Conservation (phyloP, 179 eudicot genomes). For the Beta macrorhiza region DNA sequence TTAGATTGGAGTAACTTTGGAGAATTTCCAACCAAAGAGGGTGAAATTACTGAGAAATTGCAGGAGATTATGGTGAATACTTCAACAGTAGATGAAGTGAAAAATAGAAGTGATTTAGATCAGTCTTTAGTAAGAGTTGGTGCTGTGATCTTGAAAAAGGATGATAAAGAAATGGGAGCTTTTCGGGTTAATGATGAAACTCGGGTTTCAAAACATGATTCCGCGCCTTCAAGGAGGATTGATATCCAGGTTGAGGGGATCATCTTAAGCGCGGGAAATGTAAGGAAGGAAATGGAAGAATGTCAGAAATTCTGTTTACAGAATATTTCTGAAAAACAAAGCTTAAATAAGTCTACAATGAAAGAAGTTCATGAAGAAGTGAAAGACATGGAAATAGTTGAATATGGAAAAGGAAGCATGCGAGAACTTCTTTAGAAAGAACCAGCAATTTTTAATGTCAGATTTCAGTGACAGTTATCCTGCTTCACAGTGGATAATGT, state of each 20-base stretch:
- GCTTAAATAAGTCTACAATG: not conserved
- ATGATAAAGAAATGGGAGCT: not conserved
- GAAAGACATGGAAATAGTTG: slow-evolving; percentile 3
- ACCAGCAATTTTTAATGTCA: not conserved
- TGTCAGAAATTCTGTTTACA: slow-evolving; percentile 10
- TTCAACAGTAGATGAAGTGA: not conserved
- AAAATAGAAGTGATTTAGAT: not conserved
- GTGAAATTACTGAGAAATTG: not conserved
- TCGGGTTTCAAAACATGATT: slow-evolving; percentile 22
- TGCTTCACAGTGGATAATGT: not conserved
- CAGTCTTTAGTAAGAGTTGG: slow-evolving; percentile 12
- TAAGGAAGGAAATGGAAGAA: slow-evolving; percentile 1
- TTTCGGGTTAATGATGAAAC: slow-evolving; percentile 29
- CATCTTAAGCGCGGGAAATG: slow-evolving; percentile 2
- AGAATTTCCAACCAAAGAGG: not conserved
- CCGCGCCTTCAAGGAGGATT: slow-evolving; percentile 26
- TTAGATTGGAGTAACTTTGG: not conserved
- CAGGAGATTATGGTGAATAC: not conserved
- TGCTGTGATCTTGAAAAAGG: slow-evolving; percentile 21
- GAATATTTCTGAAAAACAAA: not conserved
- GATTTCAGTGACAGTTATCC: not conserved
- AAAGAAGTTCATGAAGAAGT: slow-evolving; percentile 8
- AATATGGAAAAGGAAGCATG: slow-evolving; percentile 16
- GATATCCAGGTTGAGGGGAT: slow-evolving; percentile 22
- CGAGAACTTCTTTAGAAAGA: slow-evolving; percentile 20